Evolutionary conservation across 2,329 filamentous ascomycete species (phyloP), one percentile per base, ranked within the genome.

Genomic region (Penicillium brasilianum): DNA sequence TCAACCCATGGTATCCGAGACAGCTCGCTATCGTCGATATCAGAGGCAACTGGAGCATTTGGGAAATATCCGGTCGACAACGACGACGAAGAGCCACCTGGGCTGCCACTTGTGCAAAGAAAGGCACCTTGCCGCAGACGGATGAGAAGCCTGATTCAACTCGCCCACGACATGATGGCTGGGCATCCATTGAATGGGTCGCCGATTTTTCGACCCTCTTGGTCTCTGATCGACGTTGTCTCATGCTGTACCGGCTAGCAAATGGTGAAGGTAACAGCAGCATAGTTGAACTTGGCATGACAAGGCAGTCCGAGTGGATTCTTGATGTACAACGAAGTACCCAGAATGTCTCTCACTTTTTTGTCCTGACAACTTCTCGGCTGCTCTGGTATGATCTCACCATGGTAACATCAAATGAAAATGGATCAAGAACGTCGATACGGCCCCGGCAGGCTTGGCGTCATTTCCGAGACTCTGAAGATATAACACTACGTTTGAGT

Each of bases 1-100:
- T 88, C 72, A 87, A 88, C 67, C 85, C 85, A 4, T 85, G 82
- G 77, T 84, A 85, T 69, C 79, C 83, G 59, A 78, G 79, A n/a
- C 83, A 86, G 67, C 71, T 88, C 59, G 86, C 79, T 2, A 75
- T 88, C 14, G 72, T 88, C 20, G 85, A 88, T 69, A 77, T 79
- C 48, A 66, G 72, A 32, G 85, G 84, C 1, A 75, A 75, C 41
- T 89, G 86, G 87, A 82, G 76, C 56, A 70, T 88, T 41, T 80
- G 76, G 81, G 77, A 77, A 60, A 66, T 83, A 22, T 71, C 73
- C 30, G 74, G 76, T 46, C 71, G 73, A 34, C 61, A 69, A 48
- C 71, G 70, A 57, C 63, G 70, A 52, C 66, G 66, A 46, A 70
- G 73, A 52, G 56, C 69, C 20, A 70, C 69, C 55, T 76, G 73